Evolutionary conservation across 169 alveolate species (phyloP).

Genomic region (Cryptosporidium canis): DNA sequence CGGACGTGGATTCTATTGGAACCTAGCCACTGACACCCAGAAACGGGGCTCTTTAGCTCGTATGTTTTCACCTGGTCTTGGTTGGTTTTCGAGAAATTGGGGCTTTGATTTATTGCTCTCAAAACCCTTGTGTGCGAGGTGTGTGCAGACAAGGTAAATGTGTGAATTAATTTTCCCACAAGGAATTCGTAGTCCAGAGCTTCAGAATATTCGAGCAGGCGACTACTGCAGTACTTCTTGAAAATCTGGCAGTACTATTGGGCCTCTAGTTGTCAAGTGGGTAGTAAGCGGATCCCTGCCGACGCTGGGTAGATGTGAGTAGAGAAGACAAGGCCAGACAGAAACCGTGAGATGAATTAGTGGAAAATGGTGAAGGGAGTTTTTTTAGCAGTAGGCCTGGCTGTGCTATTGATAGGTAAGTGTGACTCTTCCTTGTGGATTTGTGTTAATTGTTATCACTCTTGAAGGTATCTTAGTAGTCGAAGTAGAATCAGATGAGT

Average conservation of each 20-base stretch:
- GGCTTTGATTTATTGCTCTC: not conserved
- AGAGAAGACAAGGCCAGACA: not conserved
- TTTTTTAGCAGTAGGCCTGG: not conserved
- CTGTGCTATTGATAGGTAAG: not conserved
- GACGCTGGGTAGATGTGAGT: not conserved
- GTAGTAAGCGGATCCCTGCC: not conserved
- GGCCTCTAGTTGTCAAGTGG: not conserved
- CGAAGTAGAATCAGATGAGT: not conserved
- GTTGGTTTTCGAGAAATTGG: no score
- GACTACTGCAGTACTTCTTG: no score
- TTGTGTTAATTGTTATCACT: not conserved
- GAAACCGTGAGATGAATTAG: not conserved
- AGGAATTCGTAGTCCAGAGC: no score
- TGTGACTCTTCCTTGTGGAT: not conserved
- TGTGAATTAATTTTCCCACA: slow-evolving; percentile 1
- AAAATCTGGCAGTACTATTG: no score
- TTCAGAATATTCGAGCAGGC: no score
- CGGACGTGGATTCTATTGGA: slow-evolving; percentile 40
- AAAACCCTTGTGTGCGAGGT: not conserved
- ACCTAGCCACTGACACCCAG: slow-evolving; percentile 66
- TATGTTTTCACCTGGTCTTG: no score
- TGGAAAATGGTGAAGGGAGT: not conserved
- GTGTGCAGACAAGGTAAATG: not conserved
- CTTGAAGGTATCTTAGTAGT: not conserved
- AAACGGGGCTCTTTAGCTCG: not conserved